Evolutionary conservation across 2,329 filamentous ascomycete genomes (phyloP).

Genomic region (Curvularia sp.): DNA sequence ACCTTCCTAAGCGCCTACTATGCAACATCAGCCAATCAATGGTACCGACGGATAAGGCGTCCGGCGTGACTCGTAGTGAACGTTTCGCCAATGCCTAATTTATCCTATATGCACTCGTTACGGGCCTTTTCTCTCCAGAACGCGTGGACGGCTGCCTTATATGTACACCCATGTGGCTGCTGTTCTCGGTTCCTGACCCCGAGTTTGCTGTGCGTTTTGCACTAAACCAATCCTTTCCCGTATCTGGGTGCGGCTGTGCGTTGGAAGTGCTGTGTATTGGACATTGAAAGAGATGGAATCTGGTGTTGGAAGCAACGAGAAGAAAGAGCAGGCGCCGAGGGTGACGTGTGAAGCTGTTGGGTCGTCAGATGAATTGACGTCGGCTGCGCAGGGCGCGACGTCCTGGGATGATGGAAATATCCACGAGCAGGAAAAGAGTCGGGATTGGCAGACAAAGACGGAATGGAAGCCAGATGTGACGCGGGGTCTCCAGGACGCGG

Average conservation of each 20-base stretch:
- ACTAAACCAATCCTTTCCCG: not conserved
- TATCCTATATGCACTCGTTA: not conserved
- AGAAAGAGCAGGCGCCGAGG: constrained; percentile 7
- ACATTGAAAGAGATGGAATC: not conserved
- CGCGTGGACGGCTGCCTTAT: not conserved
- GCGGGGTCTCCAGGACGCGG: constrained; percentile 3
- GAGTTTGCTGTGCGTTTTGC: constrained; percentile 2
- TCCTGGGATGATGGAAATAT: constrained; percentile 17
- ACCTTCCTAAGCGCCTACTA: not conserved
- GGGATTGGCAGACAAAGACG: not conserved
- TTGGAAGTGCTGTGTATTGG: not conserved
- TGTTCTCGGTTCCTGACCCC: constrained; percentile 2
- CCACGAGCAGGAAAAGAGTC: not conserved
- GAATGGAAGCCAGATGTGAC: too few relatives aligned
- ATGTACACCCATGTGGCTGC: not conserved
- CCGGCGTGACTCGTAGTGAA: constrained; percentile 4
- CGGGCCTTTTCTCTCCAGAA: not conserved
- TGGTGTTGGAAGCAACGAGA: not conserved
- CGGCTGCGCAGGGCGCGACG: constrained; percentile 3
- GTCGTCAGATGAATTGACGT: not conserved
- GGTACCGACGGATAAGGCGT: constrained; percentile 8
- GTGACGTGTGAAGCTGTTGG: not conserved
- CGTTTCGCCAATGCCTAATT: not conserved
- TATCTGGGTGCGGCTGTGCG: not conserved
- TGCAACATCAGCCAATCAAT: not conserved